Evolutionary conservation across 768 basidiomycete species (phyloP).

Genomic region (Termitomyces sp.): DNA sequence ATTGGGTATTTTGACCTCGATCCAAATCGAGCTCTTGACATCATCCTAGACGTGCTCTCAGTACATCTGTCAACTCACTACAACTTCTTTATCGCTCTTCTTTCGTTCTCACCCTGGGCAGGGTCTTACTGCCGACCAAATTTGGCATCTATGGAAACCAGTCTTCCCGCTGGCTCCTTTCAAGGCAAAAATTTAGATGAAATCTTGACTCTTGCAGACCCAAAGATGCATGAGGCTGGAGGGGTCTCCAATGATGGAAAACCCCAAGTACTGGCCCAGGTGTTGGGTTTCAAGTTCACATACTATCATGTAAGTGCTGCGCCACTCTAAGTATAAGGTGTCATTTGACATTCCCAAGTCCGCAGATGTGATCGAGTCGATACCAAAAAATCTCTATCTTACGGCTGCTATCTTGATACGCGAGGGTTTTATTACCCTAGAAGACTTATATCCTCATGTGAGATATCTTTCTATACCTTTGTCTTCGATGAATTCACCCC

Average conservation of each 20-base stretch:
- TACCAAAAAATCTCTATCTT: conserved; percentile 73
- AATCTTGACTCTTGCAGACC: conserved; percentile 55
- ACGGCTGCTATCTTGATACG: conserved; percentile 86
- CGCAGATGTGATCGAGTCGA: conserved; percentile 53
- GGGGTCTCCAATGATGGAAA: conserved; percentile 26
- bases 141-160: conserved; percentile 33
- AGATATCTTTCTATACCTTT: conserved; percentile 23
- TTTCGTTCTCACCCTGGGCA: conserved; percentile 89
- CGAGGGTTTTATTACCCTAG: conserved; percentile 81
- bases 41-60: conserved; percentile 89
- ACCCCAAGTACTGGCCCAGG: conserved; percentile 76
- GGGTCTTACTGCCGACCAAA: conserved; percentile 38
- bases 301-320: conserved; percentile 74
- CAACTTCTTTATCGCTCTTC: conserved; percentile 82
- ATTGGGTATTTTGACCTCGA: conserved; percentile 97
- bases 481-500: background rate
- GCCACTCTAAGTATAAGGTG: conserved; percentile 1
- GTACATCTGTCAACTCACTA: conserved; percentile 80
- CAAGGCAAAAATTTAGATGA: conserved; percentile 65
- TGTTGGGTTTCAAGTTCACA: conserved; percentile 96
- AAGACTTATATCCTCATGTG: conserved; percentile 94
- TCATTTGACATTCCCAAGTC: conserved; percentile 30
- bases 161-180: conserved; percentile 38
- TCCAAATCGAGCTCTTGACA: conserved; percentile 89
- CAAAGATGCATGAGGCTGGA: conserved; percentile 16